A percentile compares a stretch with the other conserved stretches of the same genome.
phyloP scores from a whole-genome alignment of 306 rosid species.

The Acacia confusa region DNA sequence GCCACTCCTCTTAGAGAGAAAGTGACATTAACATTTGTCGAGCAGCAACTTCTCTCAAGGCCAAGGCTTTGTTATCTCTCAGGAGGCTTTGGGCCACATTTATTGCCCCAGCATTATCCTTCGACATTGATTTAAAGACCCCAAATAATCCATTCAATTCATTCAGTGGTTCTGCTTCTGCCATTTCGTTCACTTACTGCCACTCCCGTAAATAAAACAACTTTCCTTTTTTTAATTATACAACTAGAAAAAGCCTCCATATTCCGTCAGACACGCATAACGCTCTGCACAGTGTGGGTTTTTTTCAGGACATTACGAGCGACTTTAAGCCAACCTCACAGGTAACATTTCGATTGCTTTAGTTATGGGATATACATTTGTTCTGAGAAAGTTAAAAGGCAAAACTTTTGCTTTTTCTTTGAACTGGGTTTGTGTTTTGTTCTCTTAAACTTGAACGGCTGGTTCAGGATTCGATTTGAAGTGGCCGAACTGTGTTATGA shows the following conservation, averaged over 20 bases:
- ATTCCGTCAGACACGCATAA: slow-evolving; percentile 34
- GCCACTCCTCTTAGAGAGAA: slow-evolving; percentile 38
- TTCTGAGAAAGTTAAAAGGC: neutral
- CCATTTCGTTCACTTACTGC: slow-evolving; percentile 40
- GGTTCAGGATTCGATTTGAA: slow-evolving; percentile 19
- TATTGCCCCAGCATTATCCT: slow-evolving; percentile 65
- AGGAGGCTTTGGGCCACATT: slow-evolving; percentile 59
- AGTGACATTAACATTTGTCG: slow-evolving; percentile 29
- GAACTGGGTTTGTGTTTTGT: slow-evolving; percentile 28
- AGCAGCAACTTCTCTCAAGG: neutral
- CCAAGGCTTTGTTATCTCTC: slow-evolving; percentile 45
- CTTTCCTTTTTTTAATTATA: slow-evolving; percentile 6
- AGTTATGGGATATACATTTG: slow-evolving; percentile 16
- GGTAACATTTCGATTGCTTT: slow-evolving; percentile 33
- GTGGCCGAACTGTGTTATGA: slow-evolving; percentile 14
- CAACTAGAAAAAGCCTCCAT: slow-evolving; percentile 17
- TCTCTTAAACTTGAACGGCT: neutral
- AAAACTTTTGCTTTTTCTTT: slow-evolving; percentile 17
- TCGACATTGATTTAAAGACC: slow-evolving; percentile 8
- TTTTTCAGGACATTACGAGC: slow-evolving; percentile 16
- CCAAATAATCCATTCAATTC: slow-evolving; percentile 50
- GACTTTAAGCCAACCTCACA: slow-evolving; percentile 26
- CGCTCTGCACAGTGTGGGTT: slow-evolving; percentile 24
- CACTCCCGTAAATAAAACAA: slow-evolving; percentile 50
- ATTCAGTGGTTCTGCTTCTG: slow-evolving; percentile 85